Conservation (phyloP, 179 eudicot species). For the Beta lomatogona region DNA sequence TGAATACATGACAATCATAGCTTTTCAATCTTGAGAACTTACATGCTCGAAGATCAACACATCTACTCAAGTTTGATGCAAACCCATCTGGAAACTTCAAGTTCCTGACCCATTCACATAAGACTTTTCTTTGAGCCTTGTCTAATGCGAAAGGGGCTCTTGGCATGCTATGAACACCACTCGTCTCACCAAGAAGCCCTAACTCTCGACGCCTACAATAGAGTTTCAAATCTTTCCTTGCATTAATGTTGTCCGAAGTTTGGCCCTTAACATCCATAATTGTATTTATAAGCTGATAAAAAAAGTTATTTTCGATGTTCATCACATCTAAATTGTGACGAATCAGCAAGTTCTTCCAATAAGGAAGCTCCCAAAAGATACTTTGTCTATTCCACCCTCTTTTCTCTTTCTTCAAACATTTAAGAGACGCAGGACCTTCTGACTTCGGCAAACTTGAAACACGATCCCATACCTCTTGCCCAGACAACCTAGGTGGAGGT, state of each 20-base stretch:
- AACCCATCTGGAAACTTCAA: slow-evolving; percentile 6
- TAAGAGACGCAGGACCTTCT: not conserved
- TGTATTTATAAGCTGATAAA: not conserved
- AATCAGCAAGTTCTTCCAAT: not conserved
- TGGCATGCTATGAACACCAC: not conserved
- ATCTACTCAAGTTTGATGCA: slow-evolving; percentile 3
- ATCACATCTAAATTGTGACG: no score
- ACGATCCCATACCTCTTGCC: not conserved
- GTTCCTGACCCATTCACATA: not conserved
- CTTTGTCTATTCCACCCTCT: not conserved
- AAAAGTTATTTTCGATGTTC: not conserved
- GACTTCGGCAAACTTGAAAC: no score
- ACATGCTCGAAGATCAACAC: not conserved
- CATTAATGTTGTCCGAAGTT: not conserved
- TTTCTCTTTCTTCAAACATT: not conserved
- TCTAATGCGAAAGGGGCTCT: not conserved
- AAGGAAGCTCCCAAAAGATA: slow-evolving; percentile 8
- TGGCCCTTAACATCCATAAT: not conserved
- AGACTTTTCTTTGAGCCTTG: slow-evolving; percentile 5
- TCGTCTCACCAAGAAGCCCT: no score
- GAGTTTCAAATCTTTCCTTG: no score
- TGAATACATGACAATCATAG: no score
- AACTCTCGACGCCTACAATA: no score
- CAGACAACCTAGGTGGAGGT: no score
- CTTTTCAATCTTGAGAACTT: no score